Conservation (phyloP, 257 asterid species). For the Eucommia ulmoides region DNA sequence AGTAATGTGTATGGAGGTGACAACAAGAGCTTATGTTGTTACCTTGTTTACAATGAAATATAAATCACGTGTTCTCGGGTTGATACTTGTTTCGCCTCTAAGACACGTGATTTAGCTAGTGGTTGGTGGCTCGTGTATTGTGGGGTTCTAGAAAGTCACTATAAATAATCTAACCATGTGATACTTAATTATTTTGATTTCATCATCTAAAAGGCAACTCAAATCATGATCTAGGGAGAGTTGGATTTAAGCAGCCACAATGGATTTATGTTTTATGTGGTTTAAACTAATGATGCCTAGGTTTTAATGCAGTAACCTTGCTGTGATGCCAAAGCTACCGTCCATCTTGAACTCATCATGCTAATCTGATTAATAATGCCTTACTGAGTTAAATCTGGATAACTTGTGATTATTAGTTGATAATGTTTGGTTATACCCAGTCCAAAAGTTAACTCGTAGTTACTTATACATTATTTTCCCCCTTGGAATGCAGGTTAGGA, state of each 20-base stretch:
- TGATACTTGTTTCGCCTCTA: constrained; percentile 89
- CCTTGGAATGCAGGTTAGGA: constrained; percentile 54
- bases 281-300: no score
- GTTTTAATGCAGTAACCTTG: no score
- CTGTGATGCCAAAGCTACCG: not conserved
- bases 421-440: not conserved
- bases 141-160: no score
- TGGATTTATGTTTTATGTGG: no score
- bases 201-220: no score
- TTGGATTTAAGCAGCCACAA: no score
- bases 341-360: not conserved
- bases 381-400: not conserved
- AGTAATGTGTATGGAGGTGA: constrained; percentile 95
- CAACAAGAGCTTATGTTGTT: constrained; percentile 91
- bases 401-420: not conserved
- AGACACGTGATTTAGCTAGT: no score
- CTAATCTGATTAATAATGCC: not conserved
- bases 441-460: not conserved
- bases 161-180: no score
- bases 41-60: constrained; percentile 78
- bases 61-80: constrained; percentile 64
- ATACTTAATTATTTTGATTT: no score
- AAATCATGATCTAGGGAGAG: no score
- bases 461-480: not conserved
- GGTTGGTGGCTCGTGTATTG: no score